Conservation (phyloP, 768 basidiomycete genomes). For the Botryobasidium botryosum region DNA sequence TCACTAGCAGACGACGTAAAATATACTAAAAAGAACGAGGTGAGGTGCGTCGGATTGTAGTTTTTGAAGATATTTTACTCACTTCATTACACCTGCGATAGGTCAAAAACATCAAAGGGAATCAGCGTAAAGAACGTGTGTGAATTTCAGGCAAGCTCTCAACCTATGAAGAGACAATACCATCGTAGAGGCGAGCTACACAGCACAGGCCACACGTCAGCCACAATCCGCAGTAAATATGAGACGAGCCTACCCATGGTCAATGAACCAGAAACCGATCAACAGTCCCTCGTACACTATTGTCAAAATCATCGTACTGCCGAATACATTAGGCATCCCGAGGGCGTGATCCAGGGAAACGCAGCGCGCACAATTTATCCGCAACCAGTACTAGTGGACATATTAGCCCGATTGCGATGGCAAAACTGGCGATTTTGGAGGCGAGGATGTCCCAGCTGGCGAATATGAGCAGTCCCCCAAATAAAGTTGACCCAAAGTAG, state of each 20-base stretch:
- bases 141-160: constrained; percentile 2
- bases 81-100: constrained; percentile 50
- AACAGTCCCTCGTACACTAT: constrained; percentile 69
- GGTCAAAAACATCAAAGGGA: constrained; percentile 3
- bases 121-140: constrained; percentile 14
- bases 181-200: constrained; percentile 61
- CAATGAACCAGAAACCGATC: constrained; percentile 90
- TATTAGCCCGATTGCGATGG: constrained; percentile 74
- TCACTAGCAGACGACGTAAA: constrained; percentile 72
- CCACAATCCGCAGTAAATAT: constrained; percentile 3
- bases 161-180: constrained; percentile 68
- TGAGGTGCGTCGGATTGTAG: constrained; percentile 5
- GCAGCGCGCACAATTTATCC: constrained; percentile 76
- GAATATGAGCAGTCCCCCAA: constrained; percentile 69
- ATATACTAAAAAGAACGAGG: constrained; percentile 30
- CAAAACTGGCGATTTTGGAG: constrained; percentile 82
- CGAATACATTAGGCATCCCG: background rate
- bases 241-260: constrained; percentile 51
- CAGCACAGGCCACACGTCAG: constrained; percentile 11
- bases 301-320: constrained; percentile 73
- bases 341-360: background rate
- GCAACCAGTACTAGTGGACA: constrained; percentile 72
- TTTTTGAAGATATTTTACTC: constrained; percentile 15
- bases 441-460: constrained; percentile 80
- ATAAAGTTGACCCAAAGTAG: constrained; percentile 65